Percentiles rank a stretch among this genome's conserved stretches.
phyloP scores from a whole-genome alignment of 805 yeast species.

The Candida golubevii region DNA sequence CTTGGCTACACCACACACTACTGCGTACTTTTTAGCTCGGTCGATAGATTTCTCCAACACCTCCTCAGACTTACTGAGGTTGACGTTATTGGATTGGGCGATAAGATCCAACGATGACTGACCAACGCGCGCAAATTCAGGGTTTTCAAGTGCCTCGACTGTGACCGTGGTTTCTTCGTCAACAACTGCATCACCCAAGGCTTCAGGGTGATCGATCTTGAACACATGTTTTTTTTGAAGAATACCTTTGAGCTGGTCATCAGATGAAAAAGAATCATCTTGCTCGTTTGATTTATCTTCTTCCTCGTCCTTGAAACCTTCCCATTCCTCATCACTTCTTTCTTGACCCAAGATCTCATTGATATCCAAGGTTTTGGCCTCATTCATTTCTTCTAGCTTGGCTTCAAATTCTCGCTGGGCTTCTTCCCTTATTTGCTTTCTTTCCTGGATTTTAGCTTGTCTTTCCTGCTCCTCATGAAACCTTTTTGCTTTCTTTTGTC shows the following conservation, averaged over 20 bases:
- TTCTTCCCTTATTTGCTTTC: constrained; percentile 68
- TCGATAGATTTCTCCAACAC: constrained; percentile 70
- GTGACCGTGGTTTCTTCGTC: constrained; percentile 46
- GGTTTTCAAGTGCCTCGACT: constrained; percentile 55
- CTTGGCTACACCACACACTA: constrained; percentile 50
- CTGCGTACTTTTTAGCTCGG: constrained; percentile 82
- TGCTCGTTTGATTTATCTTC: constrained; percentile 1
- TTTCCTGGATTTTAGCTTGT: constrained; percentile 66
- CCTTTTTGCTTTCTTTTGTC: constrained; percentile 82
- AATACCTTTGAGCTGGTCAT: constrained; percentile 16
- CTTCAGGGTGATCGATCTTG: constrained; percentile 23
- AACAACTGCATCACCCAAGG: constrained; percentile 35
- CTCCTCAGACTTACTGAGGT: constrained; percentile 60
- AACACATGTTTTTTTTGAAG: constrained; percentile 28
- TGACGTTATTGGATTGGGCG: constrained; percentile 68
- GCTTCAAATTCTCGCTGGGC: constrained; percentile 61
- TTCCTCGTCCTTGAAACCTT: constrained; percentile 29
- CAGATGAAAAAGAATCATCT: constrained; percentile 3
- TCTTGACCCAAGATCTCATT: constrained; percentile 14
- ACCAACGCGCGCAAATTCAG: constrained; percentile 30
- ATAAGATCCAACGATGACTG: constrained; percentile 34
- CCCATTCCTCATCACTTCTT: constrained; percentile 31
- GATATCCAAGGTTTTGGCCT: constrained; percentile 28
- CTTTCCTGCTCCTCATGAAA: constrained; percentile 74
- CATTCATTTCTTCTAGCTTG: constrained; percentile 56